Conservation (phyloP, 2,329 filamentous ascomycete genomes). For the Colletotrichum paranaense region DNA sequence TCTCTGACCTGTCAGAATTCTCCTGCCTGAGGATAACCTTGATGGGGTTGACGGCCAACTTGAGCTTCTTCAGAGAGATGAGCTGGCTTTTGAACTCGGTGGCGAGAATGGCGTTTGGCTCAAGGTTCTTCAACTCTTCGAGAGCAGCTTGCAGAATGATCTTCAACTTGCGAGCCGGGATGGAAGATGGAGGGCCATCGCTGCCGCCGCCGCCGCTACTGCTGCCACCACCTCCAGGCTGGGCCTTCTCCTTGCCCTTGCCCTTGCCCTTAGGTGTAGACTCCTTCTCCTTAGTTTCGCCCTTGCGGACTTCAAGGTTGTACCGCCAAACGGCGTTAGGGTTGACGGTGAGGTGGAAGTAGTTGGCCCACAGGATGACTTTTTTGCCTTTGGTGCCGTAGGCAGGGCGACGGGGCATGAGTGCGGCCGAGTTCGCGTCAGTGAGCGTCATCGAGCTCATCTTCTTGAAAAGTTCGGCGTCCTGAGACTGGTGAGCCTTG, state of each 20-base stretch:
- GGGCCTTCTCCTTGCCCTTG: conserved; percentile 24
- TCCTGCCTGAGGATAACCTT: conserved; percentile 48
- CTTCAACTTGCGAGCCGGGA: conserved; percentile 57
- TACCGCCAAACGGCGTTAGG: conserved; percentile 56
- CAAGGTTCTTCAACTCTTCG: conserved; percentile 44
- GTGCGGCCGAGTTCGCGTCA: conserved; percentile 26
- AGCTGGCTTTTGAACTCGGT: conserved; percentile 65
- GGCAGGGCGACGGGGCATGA: conserved; percentile 58
- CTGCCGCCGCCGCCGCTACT: conserved; percentile 35
- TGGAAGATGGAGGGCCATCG: conserved; percentile 40
- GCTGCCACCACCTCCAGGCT: conserved; percentile 31
- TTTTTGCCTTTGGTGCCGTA: conserved; percentile 57
- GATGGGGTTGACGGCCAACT: conserved; percentile 47
- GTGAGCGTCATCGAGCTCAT: conserved; percentile 49
- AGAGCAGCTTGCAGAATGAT: conserved; percentile 54
- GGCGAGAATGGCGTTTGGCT: conserved; percentile 48
- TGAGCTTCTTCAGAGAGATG: conserved; percentile 51
- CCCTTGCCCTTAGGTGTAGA: conserved; percentile 18
- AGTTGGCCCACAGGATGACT: conserved; percentile 65
- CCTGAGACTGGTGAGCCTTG: conserved; percentile 41
- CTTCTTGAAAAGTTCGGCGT: conserved; percentile 45
- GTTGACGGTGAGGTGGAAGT: conserved; percentile 58
- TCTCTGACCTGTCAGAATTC: conserved; percentile 44
- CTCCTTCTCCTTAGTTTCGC: conserved; percentile 23
- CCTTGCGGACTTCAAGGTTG: conserved; percentile 49